Conservation (phyloP, 768 basidiomycete genomes). For the Lentinula raphanica region DNA sequence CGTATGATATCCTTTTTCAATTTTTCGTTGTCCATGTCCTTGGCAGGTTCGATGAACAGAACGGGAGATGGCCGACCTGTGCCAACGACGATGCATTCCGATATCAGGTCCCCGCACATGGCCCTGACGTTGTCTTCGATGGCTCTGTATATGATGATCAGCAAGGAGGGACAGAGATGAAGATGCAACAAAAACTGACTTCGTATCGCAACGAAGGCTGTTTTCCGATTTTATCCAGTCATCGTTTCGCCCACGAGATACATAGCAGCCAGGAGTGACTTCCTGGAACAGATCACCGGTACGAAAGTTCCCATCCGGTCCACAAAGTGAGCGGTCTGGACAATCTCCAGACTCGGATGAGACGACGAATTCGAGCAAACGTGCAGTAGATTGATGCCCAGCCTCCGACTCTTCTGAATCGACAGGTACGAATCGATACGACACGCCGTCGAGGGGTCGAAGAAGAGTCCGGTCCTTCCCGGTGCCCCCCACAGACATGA, state of each 20-base stretch:
- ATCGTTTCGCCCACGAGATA: conserved; percentile 58
- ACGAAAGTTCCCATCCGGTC: conserved; percentile 57
- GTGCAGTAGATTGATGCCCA: conserved; percentile 40
- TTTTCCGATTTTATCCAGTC: conserved; percentile 74
- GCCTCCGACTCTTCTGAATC: conserved; percentile 23
- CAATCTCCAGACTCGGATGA: conserved; percentile 53
- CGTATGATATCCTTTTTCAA: conserved; percentile 48
- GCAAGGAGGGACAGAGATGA: conserved; percentile 9
- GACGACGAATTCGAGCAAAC: conserved; percentile 55
- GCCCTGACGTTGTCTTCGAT: conserved; percentile 53
- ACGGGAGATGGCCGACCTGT: conserved; percentile 50
- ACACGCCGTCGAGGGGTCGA: conserved; percentile 37
- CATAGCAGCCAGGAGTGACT: conserved; percentile 41
- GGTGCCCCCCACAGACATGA: conserved; percentile 37
- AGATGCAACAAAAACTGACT: conserved; percentile 30
- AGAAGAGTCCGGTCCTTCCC: conserved; percentile 33
- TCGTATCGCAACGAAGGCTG: conserved; percentile 63
- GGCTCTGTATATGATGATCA: no score
- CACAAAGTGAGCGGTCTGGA: conserved; percentile 46
- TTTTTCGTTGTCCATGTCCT: conserved; percentile 29
- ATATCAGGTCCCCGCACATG: conserved; percentile 42
- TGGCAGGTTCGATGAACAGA: conserved; percentile 45
- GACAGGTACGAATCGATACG: conserved; percentile 44
- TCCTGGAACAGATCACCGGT: conserved; percentile 67
- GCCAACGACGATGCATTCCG: conserved; percentile 52